Base-by-base conservation (phyloP, 2,329 filamentous ascomycete species). In the Colletotrichum sidae region DNA sequence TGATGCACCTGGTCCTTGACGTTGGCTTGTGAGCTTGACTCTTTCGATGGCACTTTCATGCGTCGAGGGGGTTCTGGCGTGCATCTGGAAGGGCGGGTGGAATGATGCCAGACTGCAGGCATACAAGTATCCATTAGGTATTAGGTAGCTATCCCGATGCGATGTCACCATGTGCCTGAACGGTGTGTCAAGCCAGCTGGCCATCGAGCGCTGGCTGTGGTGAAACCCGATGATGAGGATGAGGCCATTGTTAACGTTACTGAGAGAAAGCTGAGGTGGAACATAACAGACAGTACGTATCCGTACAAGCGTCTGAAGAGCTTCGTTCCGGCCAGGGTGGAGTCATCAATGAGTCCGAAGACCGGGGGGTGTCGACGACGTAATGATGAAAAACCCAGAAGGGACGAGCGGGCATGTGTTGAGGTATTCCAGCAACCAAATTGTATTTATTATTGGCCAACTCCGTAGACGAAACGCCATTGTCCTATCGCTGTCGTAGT, bases 51-150 rank as follows among this genome's bases (percentile, higher is more conserved):
- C 51, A 60, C 17, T 25, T 38, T 50, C 41, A 65, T 65, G 58
- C 62, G 57, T 46, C 45, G 62, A 35, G 51, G 41, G 52, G 41
- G 46, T 62, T 65, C 52, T 65, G 62, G 62, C 46, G 62, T 65
- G 62, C 62, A 17, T 65, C 62, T 65, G 62, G 62, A 65, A 65
- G 58, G 62, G 62, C 52, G 57, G 58, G 12, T 52, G 57, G 51
- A 61, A 61, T 61, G 42, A 38, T 38, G 41, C 25, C 25, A 25
- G 60, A 53, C 13, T 53, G 56, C 50, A 54, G 44, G 51, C 57
- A 25, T 25, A 25, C 25, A 5, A 25, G 25, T 25, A 25, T 25
- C 25, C 25, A 25, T 25, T 5, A 25, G 25, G 25, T 25, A 5
- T 25, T 25, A 25, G 25, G 25, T 25, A 60, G 44, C 58, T 60